These are phyloP conservation scores for Rhizopogon vulgaris DNA, from an alignment of 768 basidiomycete genomes.

Conservation along the genomic window DNA sequence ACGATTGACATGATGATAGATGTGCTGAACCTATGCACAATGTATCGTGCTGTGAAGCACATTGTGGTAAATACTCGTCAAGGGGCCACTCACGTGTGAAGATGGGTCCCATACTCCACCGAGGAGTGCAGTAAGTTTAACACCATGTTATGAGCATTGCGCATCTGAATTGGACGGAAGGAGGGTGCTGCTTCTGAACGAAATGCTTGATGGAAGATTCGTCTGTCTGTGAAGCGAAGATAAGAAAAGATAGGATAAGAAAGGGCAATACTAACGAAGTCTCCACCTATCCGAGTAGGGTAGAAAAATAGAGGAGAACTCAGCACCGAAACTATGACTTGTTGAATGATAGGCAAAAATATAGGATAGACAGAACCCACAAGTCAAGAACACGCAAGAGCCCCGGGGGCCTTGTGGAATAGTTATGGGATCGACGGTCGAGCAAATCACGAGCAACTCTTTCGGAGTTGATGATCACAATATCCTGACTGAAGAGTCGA, in stretches of 20 bases:
- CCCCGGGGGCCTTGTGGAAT: slow-evolving; percentile 18
- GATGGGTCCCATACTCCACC: slow-evolving; percentile 15
- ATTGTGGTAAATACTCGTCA: neutral
- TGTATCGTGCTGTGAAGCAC: neutral
- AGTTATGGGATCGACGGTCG: slow-evolving; percentile 15
- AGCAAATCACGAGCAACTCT: slow-evolving; percentile 19
- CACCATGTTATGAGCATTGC: slow-evolving; percentile 26
- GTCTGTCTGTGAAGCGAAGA: slow-evolving; percentile 8
- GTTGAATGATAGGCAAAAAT: neutral
- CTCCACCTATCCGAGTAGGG: slow-evolving; percentile 24
- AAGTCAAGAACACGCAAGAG: slow-evolving; percentile 12
- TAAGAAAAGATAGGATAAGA: neutral
- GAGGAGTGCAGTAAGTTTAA: slow-evolving; percentile 18
- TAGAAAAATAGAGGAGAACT: slow-evolving; percentile 20
- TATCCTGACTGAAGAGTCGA: slow-evolving; percentile 16
- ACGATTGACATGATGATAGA: slow-evolving; percentile 18
- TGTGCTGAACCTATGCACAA: slow-evolving; percentile 11
- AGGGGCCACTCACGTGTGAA: slow-evolving; percentile 10
- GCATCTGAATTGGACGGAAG: slow-evolving; percentile 29
- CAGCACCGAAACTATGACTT: slow-evolving; percentile 14
- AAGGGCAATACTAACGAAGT: slow-evolving; percentile 7
- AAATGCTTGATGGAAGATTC: slow-evolving; percentile 32
- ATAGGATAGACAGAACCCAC: slow-evolving; percentile 3
- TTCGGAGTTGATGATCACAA: slow-evolving; percentile 21
- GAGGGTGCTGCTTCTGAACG: slow-evolving; percentile 18